phyloP scores from a whole-genome alignment of 768 basidiomycete species.

The Boletus subcaerulescens region DNA sequence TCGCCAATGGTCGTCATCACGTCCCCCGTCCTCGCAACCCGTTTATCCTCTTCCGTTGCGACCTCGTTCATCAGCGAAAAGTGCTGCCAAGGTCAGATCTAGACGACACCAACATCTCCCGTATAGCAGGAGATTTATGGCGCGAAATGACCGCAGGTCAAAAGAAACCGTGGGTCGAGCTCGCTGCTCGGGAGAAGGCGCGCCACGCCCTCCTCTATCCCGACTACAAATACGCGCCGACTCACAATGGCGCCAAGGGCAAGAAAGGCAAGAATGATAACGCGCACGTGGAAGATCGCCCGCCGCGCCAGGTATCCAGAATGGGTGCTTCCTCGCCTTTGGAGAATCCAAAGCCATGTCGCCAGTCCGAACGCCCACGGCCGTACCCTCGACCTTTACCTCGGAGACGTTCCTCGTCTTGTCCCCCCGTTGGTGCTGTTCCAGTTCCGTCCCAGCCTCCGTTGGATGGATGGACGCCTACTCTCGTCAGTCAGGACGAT shows the following conservation, averaged over 20 bases:
- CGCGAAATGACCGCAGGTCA: slow-evolving; percentile 46
- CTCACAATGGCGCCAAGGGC: slow-evolving; percentile 15
- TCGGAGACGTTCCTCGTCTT: slow-evolving; percentile 39
- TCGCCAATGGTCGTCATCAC: slow-evolving; percentile 37
- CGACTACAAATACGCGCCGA: slow-evolving; percentile 41
- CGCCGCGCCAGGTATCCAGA: slow-evolving; percentile 9
- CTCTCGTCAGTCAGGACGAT: slow-evolving; percentile 30
- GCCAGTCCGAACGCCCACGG: slow-evolving; percentile 16
- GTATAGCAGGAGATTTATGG: slow-evolving; percentile 69
- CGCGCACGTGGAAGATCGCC: slow-evolving; percentile 6
- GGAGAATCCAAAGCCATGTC: slow-evolving; percentile 4
- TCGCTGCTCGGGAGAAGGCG: slow-evolving; percentile 49
- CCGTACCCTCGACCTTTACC: slow-evolving; percentile 24
- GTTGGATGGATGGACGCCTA: slow-evolving; percentile 19
- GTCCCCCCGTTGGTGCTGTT: slow-evolving; percentile 37
- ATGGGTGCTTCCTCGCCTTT: background rate
- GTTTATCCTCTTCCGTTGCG: slow-evolving; percentile 77
- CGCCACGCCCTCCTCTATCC: slow-evolving; percentile 41
- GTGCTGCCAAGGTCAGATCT: slow-evolving; percentile 53
- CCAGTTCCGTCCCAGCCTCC: slow-evolving; percentile 22
- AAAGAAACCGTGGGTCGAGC: slow-evolving; percentile 47
- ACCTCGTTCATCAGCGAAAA: slow-evolving; percentile 63
- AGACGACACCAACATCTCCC: slow-evolving; percentile 67
- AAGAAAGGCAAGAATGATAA: slow-evolving; percentile 19
- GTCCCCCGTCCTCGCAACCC: slow-evolving; percentile 74